A percentile compares a stretch with the other conserved stretches of the same genome.
phyloP scores from a whole-genome alignment of 2,329 filamentous ascomycete species.

The Colletotrichum sp. region DNA sequence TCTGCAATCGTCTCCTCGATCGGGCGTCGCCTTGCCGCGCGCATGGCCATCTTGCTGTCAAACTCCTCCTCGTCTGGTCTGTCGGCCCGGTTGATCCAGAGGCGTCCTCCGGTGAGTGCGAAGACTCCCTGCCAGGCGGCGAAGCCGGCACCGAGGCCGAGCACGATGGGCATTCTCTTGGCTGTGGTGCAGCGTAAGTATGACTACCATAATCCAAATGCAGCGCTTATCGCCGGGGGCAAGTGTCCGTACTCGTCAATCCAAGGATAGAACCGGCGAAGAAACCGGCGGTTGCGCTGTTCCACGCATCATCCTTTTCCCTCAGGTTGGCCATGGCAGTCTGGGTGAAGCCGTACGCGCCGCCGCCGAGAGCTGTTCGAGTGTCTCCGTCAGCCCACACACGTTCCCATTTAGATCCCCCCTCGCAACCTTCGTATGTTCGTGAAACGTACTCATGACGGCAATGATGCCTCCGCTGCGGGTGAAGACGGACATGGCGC shows the following conservation, averaged over 20 bases:
- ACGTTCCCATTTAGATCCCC: not conserved
- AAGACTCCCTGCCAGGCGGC: constrained; percentile 66
- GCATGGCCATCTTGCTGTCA: constrained; percentile 74
- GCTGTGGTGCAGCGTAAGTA: constrained; percentile 28
- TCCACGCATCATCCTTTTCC: constrained; percentile 81
- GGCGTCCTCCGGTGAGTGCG: constrained; percentile 71
- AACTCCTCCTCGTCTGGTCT: constrained; percentile 72
- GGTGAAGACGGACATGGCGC: constrained; percentile 80
- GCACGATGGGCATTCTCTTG: constrained; percentile 68
- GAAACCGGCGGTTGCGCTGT: constrained; percentile 78
- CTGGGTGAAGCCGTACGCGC: constrained; percentile 78
- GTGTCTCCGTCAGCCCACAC: not conserved
- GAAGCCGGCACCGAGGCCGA: constrained; percentile 68
- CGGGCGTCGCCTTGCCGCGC: constrained; percentile 76
- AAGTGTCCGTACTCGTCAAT: constrained; percentile 64
- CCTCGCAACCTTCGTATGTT: rapidly evolving
- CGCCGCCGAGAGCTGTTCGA: constrained; percentile 70
- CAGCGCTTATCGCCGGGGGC: not conserved
- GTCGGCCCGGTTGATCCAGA: constrained; percentile 43
- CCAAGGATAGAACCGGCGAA: constrained; percentile 76
- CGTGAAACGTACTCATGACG: constrained; percentile 12
- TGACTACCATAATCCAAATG: not conserved
- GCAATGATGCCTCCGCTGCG: constrained; percentile 77
- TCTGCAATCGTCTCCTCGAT: constrained; percentile 81
- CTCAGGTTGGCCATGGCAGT: constrained; percentile 83